Conservation (phyloP, 441 rosid genomes). For the Adansonia grandidieri region DNA sequence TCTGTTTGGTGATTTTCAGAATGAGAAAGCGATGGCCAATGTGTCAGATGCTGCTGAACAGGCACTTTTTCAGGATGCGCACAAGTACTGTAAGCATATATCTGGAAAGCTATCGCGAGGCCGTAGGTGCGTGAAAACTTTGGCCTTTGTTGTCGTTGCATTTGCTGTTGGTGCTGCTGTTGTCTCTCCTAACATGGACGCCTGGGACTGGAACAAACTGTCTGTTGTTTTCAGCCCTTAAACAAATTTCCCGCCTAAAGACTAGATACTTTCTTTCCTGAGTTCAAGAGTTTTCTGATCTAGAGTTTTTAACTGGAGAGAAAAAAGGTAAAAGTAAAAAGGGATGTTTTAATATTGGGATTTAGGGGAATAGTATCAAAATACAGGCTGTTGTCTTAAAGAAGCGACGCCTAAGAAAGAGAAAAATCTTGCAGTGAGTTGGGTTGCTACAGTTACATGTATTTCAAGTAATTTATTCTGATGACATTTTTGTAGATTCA, state of each 20-base stretch:
- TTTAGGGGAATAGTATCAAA: slow-evolving; percentile 25
- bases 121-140: slow-evolving; percentile 50
- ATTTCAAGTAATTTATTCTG: slow-evolving; percentile 2
- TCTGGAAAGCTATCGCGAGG: slow-evolving; percentile 52
- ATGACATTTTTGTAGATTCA: slow-evolving; percentile 27
- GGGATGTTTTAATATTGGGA: slow-evolving; percentile 18
- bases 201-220: slow-evolving; percentile 50
- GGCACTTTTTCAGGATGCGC: slow-evolving; percentile 55
- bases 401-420: slow-evolving; percentile 6
- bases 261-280: slow-evolving; percentile 26
- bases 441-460: neutral
- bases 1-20: slow-evolving; percentile 42
- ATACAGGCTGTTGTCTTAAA: slow-evolving; percentile 13
- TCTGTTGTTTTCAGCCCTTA: slow-evolving; percentile 37
- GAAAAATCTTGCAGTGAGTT: neutral
- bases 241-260: slow-evolving; percentile 17
- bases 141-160: slow-evolving; percentile 42
- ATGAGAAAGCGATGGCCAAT: slow-evolving; percentile 57
- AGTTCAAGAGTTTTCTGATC: slow-evolving; percentile 28
- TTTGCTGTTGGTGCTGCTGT: slow-evolving; percentile 58
- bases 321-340: neutral
- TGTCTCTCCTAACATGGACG: slow-evolving; percentile 42
- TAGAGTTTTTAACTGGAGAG: slow-evolving; percentile 29
- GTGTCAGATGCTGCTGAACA: slow-evolving; percentile 45
- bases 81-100: slow-evolving; percentile 66